Evolutionary conservation across 345 rosid species (phyloP).

Genomic region (Eucalyptus pauciflora): DNA sequence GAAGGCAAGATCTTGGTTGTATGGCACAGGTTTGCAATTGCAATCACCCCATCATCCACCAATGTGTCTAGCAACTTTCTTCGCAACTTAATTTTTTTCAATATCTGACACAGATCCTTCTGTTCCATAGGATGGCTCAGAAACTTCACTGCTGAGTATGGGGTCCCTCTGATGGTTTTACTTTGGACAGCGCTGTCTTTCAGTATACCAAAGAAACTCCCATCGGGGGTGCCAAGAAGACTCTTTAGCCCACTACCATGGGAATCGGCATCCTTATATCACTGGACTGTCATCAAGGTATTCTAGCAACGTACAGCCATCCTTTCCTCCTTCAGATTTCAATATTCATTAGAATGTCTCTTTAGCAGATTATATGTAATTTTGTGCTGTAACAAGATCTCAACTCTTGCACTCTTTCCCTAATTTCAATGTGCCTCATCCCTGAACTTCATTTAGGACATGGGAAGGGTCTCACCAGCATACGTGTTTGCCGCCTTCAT

Average conservation of each 20-base stretch:
- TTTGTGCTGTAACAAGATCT: not conserved
- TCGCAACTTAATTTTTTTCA: not conserved
- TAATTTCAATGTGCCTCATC: not conserved
- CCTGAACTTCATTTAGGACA: constrained; percentile 34
- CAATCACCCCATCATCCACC: not conserved
- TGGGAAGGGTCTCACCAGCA: constrained; percentile 47
- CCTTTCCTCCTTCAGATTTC: not conserved
- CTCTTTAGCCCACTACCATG: constrained; percentile 70
- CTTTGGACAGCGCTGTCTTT: constrained; percentile 70
- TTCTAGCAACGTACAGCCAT: not conserved
- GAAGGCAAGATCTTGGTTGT: constrained; percentile 58
- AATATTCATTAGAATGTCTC: not conserved
- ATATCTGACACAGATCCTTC: not conserved
- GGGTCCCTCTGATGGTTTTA: constrained; percentile 79
- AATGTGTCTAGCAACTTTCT: not conserved
- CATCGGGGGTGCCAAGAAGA: constrained; percentile 70
- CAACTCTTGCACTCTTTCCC: not conserved
- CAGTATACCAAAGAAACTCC: constrained; percentile 27
- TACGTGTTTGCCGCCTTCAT: constrained; percentile 65
- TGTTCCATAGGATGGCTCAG: constrained; percentile 32
- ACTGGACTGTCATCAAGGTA: constrained; percentile 80
- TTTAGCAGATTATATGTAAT: not conserved
- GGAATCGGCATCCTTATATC: constrained; percentile 42
- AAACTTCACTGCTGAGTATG: constrained; percentile 71
- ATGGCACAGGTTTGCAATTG: constrained; percentile 34